Percentiles rank a stretch among this genome's conserved stretches.
These are phyloP conservation scores for Madurella fahalii DNA, from an alignment of 2,329 filamentous ascomycete genomes.

Conservation along the genomic window DNA sequence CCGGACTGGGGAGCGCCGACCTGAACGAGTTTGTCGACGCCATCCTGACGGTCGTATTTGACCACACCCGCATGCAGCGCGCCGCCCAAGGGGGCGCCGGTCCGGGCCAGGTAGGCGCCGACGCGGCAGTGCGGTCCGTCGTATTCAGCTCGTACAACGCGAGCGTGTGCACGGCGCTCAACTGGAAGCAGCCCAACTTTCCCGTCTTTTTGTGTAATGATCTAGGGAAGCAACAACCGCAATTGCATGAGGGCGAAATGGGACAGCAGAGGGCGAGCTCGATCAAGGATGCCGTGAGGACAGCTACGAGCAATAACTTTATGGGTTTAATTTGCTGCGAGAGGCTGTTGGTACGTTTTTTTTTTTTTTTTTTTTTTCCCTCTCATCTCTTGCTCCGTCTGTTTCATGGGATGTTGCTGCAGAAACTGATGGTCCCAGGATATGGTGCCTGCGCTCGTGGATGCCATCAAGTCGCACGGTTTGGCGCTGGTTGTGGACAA, in stretches of 20 bases:
- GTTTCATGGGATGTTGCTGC: too few relatives aligned
- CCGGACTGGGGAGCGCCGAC: constrained; percentile 65
- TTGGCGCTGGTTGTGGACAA: constrained; percentile 89
- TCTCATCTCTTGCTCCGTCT: not conserved
- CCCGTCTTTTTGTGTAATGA: constrained; percentile 95
- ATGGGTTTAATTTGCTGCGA: constrained; percentile 95
- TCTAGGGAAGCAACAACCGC: constrained; percentile 53
- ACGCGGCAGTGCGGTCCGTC: constrained; percentile 75
- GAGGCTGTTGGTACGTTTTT: constrained; percentile 67
- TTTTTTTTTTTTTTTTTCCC: constrained; percentile 3
- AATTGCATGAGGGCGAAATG: constrained; percentile 23
- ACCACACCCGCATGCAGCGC: constrained; percentile 71
- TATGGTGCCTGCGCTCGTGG: constrained; percentile 86
- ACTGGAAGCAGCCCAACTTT: constrained; percentile 99
- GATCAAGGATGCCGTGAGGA: constrained; percentile 90
- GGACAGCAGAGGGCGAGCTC: constrained; percentile 65
- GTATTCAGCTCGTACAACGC: constrained; percentile 94
- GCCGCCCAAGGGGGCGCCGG: constrained; percentile 24
- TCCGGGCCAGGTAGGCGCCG: constrained; percentile 48
- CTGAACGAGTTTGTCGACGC: constrained; percentile 84
- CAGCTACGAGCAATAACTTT: constrained; percentile 93
- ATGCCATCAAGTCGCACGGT: constrained; percentile 91
- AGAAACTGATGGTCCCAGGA: constrained; percentile 51
- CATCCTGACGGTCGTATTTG: constrained; percentile 81
- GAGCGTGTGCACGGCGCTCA: constrained; percentile 85